Percentiles rank a stretch among this genome's conserved stretches.
Conservation (phyloP, 768 basidiomycete species). For the Mycena capillaripes region DNA sequence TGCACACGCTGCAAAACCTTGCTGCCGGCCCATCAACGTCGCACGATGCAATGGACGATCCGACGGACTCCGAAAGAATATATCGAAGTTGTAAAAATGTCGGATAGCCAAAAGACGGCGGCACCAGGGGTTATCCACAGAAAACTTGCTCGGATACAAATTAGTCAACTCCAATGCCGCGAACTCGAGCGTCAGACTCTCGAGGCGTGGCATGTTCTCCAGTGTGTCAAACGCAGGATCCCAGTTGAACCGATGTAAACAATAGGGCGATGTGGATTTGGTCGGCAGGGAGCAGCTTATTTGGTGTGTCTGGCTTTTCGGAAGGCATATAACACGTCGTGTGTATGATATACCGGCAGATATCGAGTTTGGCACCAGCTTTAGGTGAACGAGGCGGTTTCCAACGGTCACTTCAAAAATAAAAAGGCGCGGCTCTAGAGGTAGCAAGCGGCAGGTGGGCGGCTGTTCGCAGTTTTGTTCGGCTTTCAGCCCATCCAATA, state of each 20-base stretch:
- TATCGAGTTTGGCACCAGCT: background rate
- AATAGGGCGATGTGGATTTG: slow-evolving; percentile 1
- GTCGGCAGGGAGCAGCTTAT: background rate
- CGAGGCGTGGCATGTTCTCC: slow-evolving; percentile 3
- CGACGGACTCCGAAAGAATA: slow-evolving; percentile 2
- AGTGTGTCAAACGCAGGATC: background rate
- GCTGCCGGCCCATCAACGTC: too few relatives aligned
- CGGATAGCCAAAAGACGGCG: slow-evolving; percentile 6
- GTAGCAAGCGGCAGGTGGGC: slow-evolving; percentile 11
- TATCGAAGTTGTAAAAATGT: background rate
- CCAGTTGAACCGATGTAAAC: slow-evolving; percentile 4
- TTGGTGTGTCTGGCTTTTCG: background rate
- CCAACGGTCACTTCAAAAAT: slow-evolving; percentile 17
- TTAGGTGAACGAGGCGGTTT: slow-evolving; percentile 1
- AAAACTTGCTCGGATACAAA: background rate
- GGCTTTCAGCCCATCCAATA: too few relatives aligned
- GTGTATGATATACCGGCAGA: background rate
- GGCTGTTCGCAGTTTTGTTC: too few relatives aligned
- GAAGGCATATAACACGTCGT: background rate
- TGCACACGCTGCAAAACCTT: too few relatives aligned
- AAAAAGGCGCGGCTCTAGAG: background rate
- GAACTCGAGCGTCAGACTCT: background rate
- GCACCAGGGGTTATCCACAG: background rate
- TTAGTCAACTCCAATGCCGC: background rate
- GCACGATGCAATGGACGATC: background rate